A percentile compares a stretch with the other conserved stretches of the same genome.
phyloP scores from a whole-genome alignment of 2,329 filamentous ascomycete genomes.

The Akanthomyces uredinophilus region DNA sequence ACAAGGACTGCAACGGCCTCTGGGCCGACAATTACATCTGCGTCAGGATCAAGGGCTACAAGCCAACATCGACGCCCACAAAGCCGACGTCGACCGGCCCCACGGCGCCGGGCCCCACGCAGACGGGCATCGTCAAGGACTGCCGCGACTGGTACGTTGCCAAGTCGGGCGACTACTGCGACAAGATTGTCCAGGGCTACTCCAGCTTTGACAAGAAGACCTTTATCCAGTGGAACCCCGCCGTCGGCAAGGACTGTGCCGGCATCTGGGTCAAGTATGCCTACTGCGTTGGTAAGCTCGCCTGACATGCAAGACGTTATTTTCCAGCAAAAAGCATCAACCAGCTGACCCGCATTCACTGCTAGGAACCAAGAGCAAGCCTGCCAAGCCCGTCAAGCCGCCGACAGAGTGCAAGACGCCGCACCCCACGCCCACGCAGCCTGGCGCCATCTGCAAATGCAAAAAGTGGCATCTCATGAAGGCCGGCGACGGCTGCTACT shows the following conservation, averaged over 20 bases:
- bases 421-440: background rate
- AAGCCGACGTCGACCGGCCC: background rate
- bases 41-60: background rate
- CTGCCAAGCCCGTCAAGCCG: background rate
- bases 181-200: constrained; percentile 2
- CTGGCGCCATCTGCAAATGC: background rate
- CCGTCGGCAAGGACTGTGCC: constrained; percentile 6
- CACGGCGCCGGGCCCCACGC: background rate
- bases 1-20: constrained; percentile 1
- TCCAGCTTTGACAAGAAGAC: background rate
- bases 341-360: background rate
- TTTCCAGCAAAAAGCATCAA: background rate
- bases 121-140: background rate
- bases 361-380: background rate
- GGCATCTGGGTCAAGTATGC: background rate
- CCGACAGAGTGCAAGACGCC: background rate
- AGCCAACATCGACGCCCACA: background rate
- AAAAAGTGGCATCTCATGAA: background rate
- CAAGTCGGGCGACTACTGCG: constrained; percentile 4
- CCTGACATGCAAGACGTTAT: too few relatives aligned
- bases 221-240: constrained; percentile 6
- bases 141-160: constrained; percentile 7
- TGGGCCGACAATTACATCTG: constrained; percentile 1
- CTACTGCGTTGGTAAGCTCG: constrained; percentile 4
- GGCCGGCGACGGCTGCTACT: background rate